Base-by-base conservation (phyloP, 1,284 basidiomycete genomes). In the Polyporus tsugae region DNA sequence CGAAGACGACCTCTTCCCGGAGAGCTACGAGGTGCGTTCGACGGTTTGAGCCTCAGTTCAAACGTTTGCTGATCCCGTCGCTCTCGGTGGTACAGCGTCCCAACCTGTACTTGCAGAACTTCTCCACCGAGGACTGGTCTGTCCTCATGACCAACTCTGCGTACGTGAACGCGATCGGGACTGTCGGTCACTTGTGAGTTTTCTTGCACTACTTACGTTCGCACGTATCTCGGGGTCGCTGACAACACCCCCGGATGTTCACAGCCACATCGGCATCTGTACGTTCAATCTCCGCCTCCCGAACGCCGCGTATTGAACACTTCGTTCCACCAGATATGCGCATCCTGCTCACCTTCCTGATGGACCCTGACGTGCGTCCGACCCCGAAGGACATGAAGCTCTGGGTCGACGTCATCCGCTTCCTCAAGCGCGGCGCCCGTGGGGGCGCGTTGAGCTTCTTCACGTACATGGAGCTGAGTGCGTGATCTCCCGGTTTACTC, bases 71-170 rank as follows among this genome's bases (percentile, higher is more conserved):
- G 39, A 64, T 29, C 29, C 5, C 3, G n/a, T n/a, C n/a, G 11
- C 6, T 4, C 13, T 4, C 2, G 35, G n/a, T 58, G 15, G 38
- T 60, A 25, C 63, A 83, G 78, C 80, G 85, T 33, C 88, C 89
- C 35, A 85, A 89, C 69, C 77, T 90, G 72, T 91, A 91, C 72
- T 80, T 91, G 25, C 89, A 91, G 71, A 89, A 87, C 69, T 91
- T 91, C 80, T 82, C 84, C 2, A 86, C 87, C 1, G 83, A 87
- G 70, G 86, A 89, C 75, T 88, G 87, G 84, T 84, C 83, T 4
- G 78, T 90, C 1, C 77, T 89, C 33, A 80, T 86, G 78, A 90
- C 88, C 13, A 91, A 91, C 73, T 85, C 87, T 6, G 78, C 87
- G 3, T 87, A 89, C 74, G 77, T 83, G 71, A 86, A 87, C 71